Evolutionary conservation across 495 filamentous ascomycete species (phyloP), one percentile per base, ranked within the genome.

Genomic region (Hyaloscypha finlandica): DNA sequence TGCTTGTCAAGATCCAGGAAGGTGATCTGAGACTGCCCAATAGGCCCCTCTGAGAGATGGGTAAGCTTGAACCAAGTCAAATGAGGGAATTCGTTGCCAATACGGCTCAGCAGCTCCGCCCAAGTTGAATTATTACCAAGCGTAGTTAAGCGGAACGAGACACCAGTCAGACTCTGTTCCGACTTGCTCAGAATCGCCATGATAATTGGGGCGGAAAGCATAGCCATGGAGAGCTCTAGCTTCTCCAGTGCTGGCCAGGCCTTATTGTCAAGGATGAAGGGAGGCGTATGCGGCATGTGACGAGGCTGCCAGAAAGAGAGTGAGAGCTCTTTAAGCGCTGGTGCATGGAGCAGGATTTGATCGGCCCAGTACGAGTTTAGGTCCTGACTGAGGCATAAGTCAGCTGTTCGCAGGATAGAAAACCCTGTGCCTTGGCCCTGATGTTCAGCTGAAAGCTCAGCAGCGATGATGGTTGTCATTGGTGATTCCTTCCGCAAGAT

Each of bases 11-110:
- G 35, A 62, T 39, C 48, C 37, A 62, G 42, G 59, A 62, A 62
- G 59, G 48, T 51, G 59, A 62, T 62, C 33, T n/a, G 37, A 62
- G n/a, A 31, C 33, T 51, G 19, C 51, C 35, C 35, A 62, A 25
- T 62, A 48, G n/a, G 37, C 48, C 59, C 59, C 59, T 62, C 59
- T 62, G 59, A 62, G 59, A 62, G 59, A 51, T 62, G 4, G 59
- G 59, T 62, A 62, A 62, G 59, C 59, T 62, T n/a, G 59, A 62
- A 62, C 59, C 59, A 62, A 62, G 59, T 62, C 59, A 62, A 39
- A 62, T 62, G 59, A 51, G 59, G 59, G 48, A 62, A 62, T 62
- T 62, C 59, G 59, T 62, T 62, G 59, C 33, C 59, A 62, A 62
- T 62, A n/a, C 37, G 59, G 59, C 59, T 62, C 48, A 62, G 59